Evolutionary conservation across 257 asterid genomes (phyloP).

Genomic region (Misopates orontium): DNA sequence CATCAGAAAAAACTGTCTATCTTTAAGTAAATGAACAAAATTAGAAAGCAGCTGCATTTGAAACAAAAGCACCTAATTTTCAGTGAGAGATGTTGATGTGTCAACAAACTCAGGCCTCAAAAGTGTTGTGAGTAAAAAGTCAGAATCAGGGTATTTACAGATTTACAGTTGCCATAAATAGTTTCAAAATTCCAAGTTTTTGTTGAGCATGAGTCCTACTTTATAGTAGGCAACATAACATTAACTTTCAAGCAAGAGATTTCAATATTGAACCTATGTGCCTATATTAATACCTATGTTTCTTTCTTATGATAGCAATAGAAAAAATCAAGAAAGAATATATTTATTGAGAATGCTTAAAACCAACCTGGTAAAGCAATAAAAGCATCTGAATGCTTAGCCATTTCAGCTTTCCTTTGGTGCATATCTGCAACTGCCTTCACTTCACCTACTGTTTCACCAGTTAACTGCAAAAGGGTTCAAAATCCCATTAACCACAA

Average conservation of each 20-base stretch:
- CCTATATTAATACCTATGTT: no score
- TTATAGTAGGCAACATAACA: slow-evolving; percentile 26
- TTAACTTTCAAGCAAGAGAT: no score
- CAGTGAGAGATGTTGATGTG: slow-evolving; percentile 50
- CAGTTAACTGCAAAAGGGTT: slow-evolving; percentile 74
- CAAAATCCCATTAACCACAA: slow-evolving; percentile 26
- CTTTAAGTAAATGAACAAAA: background rate
- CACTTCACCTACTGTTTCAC: slow-evolving; percentile 97
- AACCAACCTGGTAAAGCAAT: slow-evolving; percentile 97
- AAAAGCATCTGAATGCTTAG: slow-evolving; percentile 90
- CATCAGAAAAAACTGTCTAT: background rate
- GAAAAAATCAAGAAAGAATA: no score
- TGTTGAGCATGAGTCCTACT: background rate
- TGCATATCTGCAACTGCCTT: slow-evolving; percentile 98
- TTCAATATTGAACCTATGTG: no score
- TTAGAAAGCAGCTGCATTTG: background rate
- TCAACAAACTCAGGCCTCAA: slow-evolving; percentile 39
- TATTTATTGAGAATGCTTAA: background rate
- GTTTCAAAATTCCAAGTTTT: background rate
- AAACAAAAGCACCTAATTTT: slow-evolving; percentile 33
- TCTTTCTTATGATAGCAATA: no score
- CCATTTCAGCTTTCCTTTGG: slow-evolving; percentile 97
- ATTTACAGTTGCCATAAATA: slow-evolving; percentile 20
- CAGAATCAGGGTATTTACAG: background rate
- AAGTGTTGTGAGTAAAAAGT: slow-evolving; percentile 13